Conservation (phyloP, 768 basidiomycete species). For the Lactarius sanguifluus region DNA sequence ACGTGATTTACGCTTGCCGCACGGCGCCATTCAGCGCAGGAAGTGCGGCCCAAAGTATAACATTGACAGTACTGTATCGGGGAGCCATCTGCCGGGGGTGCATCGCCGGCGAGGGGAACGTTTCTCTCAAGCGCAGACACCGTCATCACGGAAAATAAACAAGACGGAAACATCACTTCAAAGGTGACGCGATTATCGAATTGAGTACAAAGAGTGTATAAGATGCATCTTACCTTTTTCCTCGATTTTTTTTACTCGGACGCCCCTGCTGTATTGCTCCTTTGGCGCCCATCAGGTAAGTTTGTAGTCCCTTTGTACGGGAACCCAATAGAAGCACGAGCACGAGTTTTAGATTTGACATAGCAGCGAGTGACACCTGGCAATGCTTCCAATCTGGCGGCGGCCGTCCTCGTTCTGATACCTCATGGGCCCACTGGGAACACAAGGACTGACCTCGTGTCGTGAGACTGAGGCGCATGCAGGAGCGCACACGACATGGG, state of each 20-base stretch:
- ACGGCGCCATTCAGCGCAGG: slow-evolving; percentile 2
- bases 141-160: not conserved
- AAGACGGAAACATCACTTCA: slow-evolving; percentile 2
- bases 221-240: not conserved
- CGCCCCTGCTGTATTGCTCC: not conserved
- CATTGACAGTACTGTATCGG: slow-evolving; percentile 3
- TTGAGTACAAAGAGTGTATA: not conserved
- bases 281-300: not conserved
- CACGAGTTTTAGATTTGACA: not conserved
- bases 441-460: not conserved
- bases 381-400: not conserved
- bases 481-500: not conserved
- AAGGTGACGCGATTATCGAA: slow-evolving; percentile 1
- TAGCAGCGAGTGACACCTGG: not conserved
- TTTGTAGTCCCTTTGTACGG: not conserved
- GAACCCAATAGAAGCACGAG: not conserved
- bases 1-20: slow-evolving; percentile 4
- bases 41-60: slow-evolving; percentile 17
- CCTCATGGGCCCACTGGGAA: not conserved
- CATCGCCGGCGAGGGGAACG: slow-evolving; percentile 1
- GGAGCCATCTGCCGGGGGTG: slow-evolving; percentile 11
- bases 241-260: not conserved
- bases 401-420: not conserved
- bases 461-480: not conserved
- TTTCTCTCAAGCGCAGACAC: not conserved